These are phyloP conservation scores for Alternaria rosae DNA, from an alignment of 2,329 filamentous ascomycete genomes.

Conservation along the genomic window DNA sequence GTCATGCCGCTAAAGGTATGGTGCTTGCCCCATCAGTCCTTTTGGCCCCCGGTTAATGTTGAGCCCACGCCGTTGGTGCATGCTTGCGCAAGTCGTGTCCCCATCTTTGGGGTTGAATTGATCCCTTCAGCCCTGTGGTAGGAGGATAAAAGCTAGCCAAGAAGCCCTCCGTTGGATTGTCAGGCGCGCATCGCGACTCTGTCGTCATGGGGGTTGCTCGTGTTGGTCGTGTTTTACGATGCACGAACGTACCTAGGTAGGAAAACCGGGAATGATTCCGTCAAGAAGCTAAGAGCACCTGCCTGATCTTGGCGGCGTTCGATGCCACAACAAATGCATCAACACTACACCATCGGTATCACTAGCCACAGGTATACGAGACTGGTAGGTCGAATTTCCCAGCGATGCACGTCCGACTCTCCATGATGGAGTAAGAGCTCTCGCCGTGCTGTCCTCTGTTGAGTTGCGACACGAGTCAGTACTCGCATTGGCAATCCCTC, in stretches of 20 bases:
- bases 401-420: background rate
- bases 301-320: background rate
- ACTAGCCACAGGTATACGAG: background rate
- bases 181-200: background rate
- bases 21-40: background rate
- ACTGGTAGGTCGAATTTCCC: background rate
- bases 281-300: background rate
- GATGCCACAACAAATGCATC: background rate
- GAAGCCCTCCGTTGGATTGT: background rate
- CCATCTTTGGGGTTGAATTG: background rate
- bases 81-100: background rate
- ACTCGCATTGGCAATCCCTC: background rate
- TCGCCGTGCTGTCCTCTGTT: background rate
- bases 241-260: background rate
- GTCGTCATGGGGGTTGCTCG: background rate
- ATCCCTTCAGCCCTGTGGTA: background rate
- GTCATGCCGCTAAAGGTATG: background rate
- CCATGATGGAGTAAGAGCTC: background rate
- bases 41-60: slow-evolving; percentile 3
- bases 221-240: background rate
- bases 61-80: background rate
- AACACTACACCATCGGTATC: background rate
- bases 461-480: background rate
- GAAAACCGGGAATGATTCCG: background rate
- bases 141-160: background rate